Evolutionary conservation across 352 stramenopile species (phyloP), one percentile per base, ranked within the genome.

Genomic region (Globisporangium iwayamae): DNA sequence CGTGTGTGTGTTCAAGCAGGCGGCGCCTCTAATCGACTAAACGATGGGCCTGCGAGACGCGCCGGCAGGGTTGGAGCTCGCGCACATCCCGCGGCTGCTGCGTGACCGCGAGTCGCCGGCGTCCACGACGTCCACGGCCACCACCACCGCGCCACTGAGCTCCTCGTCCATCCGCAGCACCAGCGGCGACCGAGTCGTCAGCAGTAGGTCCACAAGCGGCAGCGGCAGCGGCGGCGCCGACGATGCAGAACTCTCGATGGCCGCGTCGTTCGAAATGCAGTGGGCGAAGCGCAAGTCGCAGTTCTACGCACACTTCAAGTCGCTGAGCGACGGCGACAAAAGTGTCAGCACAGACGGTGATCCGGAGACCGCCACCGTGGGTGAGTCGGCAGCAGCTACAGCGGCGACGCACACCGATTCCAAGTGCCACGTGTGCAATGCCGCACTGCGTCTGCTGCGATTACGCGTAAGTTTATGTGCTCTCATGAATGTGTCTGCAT

Each of bases 361-460:
- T 8, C 47, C 36, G 16, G 28, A 59, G 36, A 38, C 39, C 0
- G n/a, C 28, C 6, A 39, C 43, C 30, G 32, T 56, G 16, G 63
- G 60, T 9, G 53, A 66, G 2, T 39, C 66, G 41, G 45, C 25
- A 1, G 22, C 53, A 3, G 50, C 69, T 18, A 60, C 46, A 18
- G 51, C 64, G 16, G 66, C 63, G 6, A 65, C 54, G 45, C 52
- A 41, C 13, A 41, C 71, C 0, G 75, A 87, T 41, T 83, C 72
- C 18, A 89, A 87, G 56, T 89, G 80, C 67, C 75, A 89, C 60
- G 78, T 89, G 38, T 89, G 80, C 74, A 89, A 89, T 62, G 74
- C 46, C 0, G 65, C 78, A 11, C 67, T 89, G 25, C 74, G 76
- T 2, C 69, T 87, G 1, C 66, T 85, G 34, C 78, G 78, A 6